Base-by-base conservation (phyloP, 2,329 filamentous ascomycete genomes). In the Penicillium sp. region DNA sequence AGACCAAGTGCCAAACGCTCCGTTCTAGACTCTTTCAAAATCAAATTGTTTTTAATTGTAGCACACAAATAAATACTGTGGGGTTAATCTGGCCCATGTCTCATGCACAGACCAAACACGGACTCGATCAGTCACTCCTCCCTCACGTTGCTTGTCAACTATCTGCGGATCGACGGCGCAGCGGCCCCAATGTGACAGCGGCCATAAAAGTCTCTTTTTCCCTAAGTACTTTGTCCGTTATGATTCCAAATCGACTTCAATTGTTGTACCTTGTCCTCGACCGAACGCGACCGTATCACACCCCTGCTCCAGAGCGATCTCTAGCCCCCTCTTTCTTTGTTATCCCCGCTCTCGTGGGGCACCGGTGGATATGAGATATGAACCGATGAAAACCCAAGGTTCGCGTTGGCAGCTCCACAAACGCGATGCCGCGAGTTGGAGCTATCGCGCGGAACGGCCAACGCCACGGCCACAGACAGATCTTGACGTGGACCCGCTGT, bases 151-250 rank as follows among this genome's bases (percentile, higher is more conserved):
- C 46, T 51, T 58, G 57, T 59, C 53, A 52, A 50, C 44, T 49
- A 54, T 48, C 48, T 35, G 50, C 47, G 37, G 62, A 64, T 65
- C 62, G 62, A 64, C 62, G 50, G 41, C 59, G 59, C 62, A 64
- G 59, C 49, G 53, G 48, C 46, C 45, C 56, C 46, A 28, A 56
- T 51, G 49, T 62, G 60, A 62, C 58, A 61, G 61, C 53, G 42
- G 51, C 44, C 49, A 32, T 41, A 44, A 56, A 55, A 50, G 18
- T 46, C 27, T 49, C 44, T 45, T 52, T 44, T 35, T 31, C 32
- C 15, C 32, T 35, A 15, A 13, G 33, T 37, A 37, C 33, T 20
- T 23, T 23, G 20, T 23, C 20, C 20, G 4, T 23, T 4, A 4
- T 23, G 20, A 23, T 23, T 23, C 2, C 15, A 7, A 35, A 18